phyloP scores from a whole-genome alignment of 2,329 filamentous ascomycete species.

The Ascochyta lentis region DNA sequence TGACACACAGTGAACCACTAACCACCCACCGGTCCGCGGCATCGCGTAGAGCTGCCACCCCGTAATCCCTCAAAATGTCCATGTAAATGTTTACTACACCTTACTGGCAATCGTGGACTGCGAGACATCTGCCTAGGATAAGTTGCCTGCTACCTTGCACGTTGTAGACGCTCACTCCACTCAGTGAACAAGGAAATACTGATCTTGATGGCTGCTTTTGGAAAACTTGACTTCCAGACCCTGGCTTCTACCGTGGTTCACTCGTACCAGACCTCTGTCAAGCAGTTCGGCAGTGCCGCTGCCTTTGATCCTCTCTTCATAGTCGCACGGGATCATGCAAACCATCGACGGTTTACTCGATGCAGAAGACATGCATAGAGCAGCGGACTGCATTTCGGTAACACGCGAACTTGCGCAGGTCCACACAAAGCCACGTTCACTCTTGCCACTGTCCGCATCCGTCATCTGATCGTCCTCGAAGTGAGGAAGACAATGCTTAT shows the following conservation, averaged over 20 bases:
- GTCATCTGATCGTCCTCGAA: neutral
- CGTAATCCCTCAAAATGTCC: neutral
- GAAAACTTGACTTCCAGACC: neutral
- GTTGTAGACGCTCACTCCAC: neutral
- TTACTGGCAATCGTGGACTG: neutral
- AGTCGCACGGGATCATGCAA: constrained; percentile 5
- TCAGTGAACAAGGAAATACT: neutral
- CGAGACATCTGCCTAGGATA: neutral
- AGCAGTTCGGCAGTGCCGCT: neutral
- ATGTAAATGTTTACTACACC: neutral
- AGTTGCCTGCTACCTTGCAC: neutral
- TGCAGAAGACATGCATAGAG: constrained; percentile 7
- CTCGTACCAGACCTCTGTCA: neutral
- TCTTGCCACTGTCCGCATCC: constrained; percentile 2
- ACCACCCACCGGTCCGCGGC: constrained; percentile 1
- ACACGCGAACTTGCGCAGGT: constrained; percentile 5
- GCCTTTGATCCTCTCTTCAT: neutral
- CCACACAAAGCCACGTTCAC: constrained; percentile 5
- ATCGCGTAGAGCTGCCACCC: neutral
- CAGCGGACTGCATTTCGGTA: neutral
- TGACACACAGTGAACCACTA: constrained; percentile 2
- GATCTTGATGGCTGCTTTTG: neutral
- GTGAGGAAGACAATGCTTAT: constrained; percentile 3
- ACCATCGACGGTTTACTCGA: neutral
- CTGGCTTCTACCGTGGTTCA: neutral